Evolutionary conservation across 2,329 filamentous ascomycete genomes (phyloP).

Genomic region (Penicillium sp.): DNA sequence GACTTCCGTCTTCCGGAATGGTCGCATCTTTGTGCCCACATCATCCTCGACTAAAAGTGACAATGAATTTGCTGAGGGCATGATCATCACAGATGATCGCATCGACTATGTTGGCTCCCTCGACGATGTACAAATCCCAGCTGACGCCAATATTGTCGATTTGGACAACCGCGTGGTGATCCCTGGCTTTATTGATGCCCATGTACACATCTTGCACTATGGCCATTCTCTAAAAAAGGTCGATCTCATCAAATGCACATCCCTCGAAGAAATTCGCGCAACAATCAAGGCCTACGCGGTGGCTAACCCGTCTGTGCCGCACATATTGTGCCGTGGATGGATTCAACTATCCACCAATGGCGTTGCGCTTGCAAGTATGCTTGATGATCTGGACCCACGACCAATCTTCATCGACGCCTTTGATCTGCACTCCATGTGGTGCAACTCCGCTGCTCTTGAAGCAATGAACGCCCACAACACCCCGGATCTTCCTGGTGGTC

Average conservation of each 20-base stretch:
- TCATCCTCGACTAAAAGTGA: constrained; percentile 4
- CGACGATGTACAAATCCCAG: constrained; percentile 29
- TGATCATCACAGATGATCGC: constrained; percentile 47
- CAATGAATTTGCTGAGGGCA: constrained; percentile 36
- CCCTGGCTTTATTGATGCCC: constrained; percentile 55
- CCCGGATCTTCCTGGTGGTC: constrained; percentile 51
- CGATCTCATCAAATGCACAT: constrained; percentile 47
- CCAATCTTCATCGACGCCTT: constrained; percentile 56
- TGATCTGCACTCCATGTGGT: constrained; percentile 58
- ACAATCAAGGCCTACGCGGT: constrained; percentile 48
- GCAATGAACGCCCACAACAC: constrained; percentile 50
- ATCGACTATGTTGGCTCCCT: constrained; percentile 49
- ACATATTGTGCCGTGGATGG: constrained; percentile 54
- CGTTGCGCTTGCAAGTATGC: constrained; percentile 49
- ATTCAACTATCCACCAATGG: constrained; percentile 54
- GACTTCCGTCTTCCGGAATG: constrained; percentile 39
- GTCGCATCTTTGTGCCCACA: constrained; percentile 37
- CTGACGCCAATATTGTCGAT: constrained; percentile 36
- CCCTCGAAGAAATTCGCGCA: constrained; percentile 49
- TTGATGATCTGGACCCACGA: constrained; percentile 54
- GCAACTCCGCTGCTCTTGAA: constrained; percentile 51
- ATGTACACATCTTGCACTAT: constrained; percentile 57
- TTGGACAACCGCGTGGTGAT: constrained; percentile 45
- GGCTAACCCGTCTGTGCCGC: constrained; percentile 44
- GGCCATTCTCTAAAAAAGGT: constrained; percentile 53